These are phyloP conservation scores for Laguncularia racemosa DNA, from an alignment of 345 rosid genomes.

Conservation along the genomic window DNA sequence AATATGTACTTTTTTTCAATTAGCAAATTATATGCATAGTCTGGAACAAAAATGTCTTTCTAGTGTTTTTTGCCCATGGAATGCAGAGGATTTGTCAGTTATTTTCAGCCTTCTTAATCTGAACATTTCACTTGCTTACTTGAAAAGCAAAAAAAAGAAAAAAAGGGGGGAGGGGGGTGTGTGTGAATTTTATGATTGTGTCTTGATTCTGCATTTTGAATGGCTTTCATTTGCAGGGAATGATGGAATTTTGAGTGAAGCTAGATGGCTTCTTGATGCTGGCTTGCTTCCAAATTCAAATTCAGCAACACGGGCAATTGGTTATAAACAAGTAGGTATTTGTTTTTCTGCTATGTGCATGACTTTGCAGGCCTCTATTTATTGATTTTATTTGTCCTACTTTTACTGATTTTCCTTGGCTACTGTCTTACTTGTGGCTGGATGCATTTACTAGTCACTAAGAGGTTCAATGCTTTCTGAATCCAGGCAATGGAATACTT, in stretches of 20 bases:
- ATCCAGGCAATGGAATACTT: constrained; percentile 85
- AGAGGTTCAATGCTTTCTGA: constrained; percentile 2
- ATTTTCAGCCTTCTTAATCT: too few species aligned
- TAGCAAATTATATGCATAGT: not conserved
- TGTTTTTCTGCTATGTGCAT: constrained; percentile 2
- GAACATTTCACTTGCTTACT: too few species aligned
- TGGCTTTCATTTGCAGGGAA: constrained; percentile 25
- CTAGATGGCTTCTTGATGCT: constrained; percentile 73
- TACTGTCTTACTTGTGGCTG: not conserved
- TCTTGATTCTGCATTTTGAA: not conserved
- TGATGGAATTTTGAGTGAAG: constrained; percentile 70
- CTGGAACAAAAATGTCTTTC: not conserved
- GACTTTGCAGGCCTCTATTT: not conserved
- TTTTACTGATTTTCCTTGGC: not conserved
- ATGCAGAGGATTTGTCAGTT: too few species aligned
- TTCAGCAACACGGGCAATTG: constrained; percentile 91
- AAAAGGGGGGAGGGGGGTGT: too few species aligned
- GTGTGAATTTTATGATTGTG: not conserved
- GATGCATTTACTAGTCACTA: not conserved
- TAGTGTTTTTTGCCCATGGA: too few species aligned
- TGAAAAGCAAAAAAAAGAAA: too few species aligned
- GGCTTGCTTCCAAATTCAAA: constrained; percentile 82
- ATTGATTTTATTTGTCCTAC: not conserved
- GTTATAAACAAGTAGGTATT: constrained; percentile 68
- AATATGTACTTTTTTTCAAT: too few species aligned